A percentile compares a stretch with the other conserved stretches of the same genome.
These are phyloP conservation scores for Fusarium caatingaense DNA, from an alignment of 2,329 filamentous ascomycete species.

Conservation along the genomic window DNA sequence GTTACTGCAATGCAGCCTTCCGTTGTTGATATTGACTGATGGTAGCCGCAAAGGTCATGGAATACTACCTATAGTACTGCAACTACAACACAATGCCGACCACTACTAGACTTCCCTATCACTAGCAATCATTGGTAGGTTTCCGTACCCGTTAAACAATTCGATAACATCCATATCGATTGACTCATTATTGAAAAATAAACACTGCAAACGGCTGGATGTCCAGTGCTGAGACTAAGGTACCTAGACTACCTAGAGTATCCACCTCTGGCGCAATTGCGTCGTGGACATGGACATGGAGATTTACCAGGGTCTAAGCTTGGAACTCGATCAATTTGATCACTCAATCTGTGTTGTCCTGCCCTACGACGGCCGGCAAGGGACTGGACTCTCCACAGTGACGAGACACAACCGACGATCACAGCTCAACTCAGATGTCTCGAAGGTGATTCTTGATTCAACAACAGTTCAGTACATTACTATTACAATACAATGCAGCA, in stretches of 20 bases:
- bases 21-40: slow-evolving; percentile 11
- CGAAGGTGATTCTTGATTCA: background rate
- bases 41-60: background rate
- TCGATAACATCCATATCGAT: background rate
- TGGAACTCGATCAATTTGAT: slow-evolving; percentile 33
- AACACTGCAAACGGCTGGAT: slow-evolving; percentile 22
- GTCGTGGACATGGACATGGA: slow-evolving; percentile 21
- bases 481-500: background rate
- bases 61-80: background rate
- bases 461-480: background rate
- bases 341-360: slow-evolving; percentile 20
- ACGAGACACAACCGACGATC: slow-evolving; percentile 30
- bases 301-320: slow-evolving; percentile 34
- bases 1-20: slow-evolving; percentile 1
- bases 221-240: background rate
- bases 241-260: background rate
- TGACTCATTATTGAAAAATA: background rate
- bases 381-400: slow-evolving; percentile 29
- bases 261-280: slow-evolving; percentile 23
- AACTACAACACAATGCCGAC: background rate
- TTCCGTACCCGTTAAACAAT: background rate
- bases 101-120: background rate
- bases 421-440: slow-evolving; percentile 7
- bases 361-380: slow-evolving; percentile 26
- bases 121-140: background rate